These are phyloP conservation scores for Zymoseptoria passerinii DNA, from an alignment of 2,329 filamentous ascomycete genomes.

Conservation along the genomic window DNA sequence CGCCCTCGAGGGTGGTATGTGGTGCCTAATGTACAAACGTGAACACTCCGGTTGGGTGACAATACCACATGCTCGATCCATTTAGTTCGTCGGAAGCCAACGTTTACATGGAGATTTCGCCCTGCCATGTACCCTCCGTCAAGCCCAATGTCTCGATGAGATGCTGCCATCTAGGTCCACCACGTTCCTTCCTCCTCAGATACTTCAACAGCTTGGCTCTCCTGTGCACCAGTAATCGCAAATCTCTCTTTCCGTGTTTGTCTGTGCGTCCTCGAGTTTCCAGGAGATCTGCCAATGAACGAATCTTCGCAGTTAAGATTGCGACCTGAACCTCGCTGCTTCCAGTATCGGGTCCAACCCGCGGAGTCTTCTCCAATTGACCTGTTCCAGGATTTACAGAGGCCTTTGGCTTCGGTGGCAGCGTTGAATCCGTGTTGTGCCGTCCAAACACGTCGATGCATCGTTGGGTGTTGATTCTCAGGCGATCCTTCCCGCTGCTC, in stretches of 20 bases:
- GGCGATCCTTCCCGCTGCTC: slow-evolving; percentile 67
- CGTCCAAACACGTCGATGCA: slow-evolving; percentile 84
- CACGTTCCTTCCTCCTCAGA: slow-evolving; percentile 79
- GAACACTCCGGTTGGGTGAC: not conserved
- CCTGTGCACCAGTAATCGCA: slow-evolving; percentile 76
- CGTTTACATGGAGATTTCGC: slow-evolving; percentile 65
- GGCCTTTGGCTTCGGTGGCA: slow-evolving; percentile 51
- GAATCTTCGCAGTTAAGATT: slow-evolving; percentile 89
- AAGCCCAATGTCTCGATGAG: slow-evolving; percentile 77
- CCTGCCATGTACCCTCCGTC: slow-evolving; percentile 81
- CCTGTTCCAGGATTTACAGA: slow-evolving; percentile 12
- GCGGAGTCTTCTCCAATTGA: slow-evolving; percentile 42
- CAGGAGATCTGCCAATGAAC: slow-evolving; percentile 65
- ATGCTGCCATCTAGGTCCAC: slow-evolving; percentile 82
- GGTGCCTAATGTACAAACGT: not conserved
- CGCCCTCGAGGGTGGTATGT: not conserved
- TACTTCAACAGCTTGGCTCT: slow-evolving; percentile 84
- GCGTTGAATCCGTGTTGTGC: slow-evolving; percentile 69
- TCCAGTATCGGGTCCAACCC: slow-evolving; percentile 86
- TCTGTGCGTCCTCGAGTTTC: slow-evolving; percentile 68
- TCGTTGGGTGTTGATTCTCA: slow-evolving; percentile 72
- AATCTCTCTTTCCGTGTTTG: slow-evolving; percentile 87
- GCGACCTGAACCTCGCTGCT: slow-evolving; percentile 97
- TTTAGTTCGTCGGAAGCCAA: not conserved
- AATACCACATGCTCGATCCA: not conserved